Evolutionary conservation across 2,329 filamentous ascomycete genomes (phyloP).

Genomic region (Alternaria solani): DNA sequence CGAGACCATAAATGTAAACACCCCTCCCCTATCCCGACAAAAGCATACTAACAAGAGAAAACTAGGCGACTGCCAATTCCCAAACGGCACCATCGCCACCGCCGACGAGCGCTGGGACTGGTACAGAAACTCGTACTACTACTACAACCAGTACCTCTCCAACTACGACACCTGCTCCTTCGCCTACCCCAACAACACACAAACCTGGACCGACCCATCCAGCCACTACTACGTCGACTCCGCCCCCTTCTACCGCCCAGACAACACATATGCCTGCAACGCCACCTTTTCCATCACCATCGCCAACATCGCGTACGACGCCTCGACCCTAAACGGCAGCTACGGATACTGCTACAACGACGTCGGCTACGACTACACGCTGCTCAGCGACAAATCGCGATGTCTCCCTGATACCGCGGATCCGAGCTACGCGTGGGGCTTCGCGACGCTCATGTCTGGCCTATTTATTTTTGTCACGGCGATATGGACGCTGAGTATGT

Average conservation of each 20-base stretch:
- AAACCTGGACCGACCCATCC: background rate
- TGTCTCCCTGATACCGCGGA: conserved; percentile 41
- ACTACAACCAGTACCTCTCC: background rate
- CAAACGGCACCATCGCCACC: conserved; percentile 30
- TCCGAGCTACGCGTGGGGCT: conserved; percentile 49
- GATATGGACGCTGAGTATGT: conserved; percentile 46
- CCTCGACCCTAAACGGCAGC: conserved; percentile 14
- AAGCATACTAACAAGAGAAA: background rate
- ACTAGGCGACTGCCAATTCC: conserved; percentile 31
- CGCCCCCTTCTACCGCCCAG: background rate
- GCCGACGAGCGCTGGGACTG: background rate
- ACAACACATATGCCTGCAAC: conserved; percentile 21
- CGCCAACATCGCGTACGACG: conserved; percentile 17
- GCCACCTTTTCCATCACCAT: conserved; percentile 20
- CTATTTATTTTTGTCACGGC: conserved; percentile 44
- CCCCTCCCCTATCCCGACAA: background rate
- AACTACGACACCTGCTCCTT: conserved; percentile 11
- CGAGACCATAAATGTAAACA: background rate
- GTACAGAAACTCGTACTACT: background rate
- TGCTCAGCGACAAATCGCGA: conserved; percentile 20
- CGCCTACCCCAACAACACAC: conserved; percentile 20
- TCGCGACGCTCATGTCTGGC: conserved; percentile 45
- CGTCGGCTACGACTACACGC: too few relatives aligned
- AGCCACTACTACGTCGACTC: background rate
- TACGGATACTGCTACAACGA: conserved; percentile 28